Base-by-base conservation (phyloP, 2,329 filamentous ascomycete species). In the Fusarium sp. region DNA sequence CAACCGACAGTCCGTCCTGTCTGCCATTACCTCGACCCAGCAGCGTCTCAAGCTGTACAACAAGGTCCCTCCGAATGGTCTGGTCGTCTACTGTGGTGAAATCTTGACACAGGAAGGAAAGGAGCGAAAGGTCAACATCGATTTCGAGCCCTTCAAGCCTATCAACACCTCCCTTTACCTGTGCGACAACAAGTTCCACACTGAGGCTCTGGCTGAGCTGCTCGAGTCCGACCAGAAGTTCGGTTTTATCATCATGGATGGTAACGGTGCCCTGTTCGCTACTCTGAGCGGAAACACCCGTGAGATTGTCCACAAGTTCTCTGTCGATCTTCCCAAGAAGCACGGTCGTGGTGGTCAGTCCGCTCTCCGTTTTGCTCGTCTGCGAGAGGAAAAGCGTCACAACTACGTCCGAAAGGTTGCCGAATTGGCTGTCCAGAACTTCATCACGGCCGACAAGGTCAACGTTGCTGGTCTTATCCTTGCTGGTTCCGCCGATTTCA, bases 341-440 rank as follows among this genome's bases (percentile, higher is more conserved):
- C 96, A 99, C 89, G 96, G 96, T 71, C 94, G 96, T 92, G 96
- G 96, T 94, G 96, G 96, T 88, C 97, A 99, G 87, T 99, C 96
- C 74, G 96, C 96, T 65, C 89, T 99, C 78, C 97, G 96, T 95
- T 99, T 99, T 83, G 93, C 96, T 70, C 96, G 96, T 94, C 92
- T 99, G 63, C 91, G 96, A 87, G 96, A 99, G 82, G 96, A 99
- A 84, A 99, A 99, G 86, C 94, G 96, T 75, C 96, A 99, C 90
- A 99, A 99, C 86, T 99, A 99, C 81, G 96, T 99, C 75, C 94
- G 96, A 79, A 99, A 99, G 85, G 97, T 99, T 68, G 93, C 96
- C 77, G 96, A 99, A 82, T 83, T 98, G 84, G 96, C 96, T 37
- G 96, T 99, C 55, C 97, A 99, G 83, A 98, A 98, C 83, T 99